Evolutionary conservation across 108 stramenopile species (phyloP).

Genomic region (Stephanodiscus minutulus): DNA sequence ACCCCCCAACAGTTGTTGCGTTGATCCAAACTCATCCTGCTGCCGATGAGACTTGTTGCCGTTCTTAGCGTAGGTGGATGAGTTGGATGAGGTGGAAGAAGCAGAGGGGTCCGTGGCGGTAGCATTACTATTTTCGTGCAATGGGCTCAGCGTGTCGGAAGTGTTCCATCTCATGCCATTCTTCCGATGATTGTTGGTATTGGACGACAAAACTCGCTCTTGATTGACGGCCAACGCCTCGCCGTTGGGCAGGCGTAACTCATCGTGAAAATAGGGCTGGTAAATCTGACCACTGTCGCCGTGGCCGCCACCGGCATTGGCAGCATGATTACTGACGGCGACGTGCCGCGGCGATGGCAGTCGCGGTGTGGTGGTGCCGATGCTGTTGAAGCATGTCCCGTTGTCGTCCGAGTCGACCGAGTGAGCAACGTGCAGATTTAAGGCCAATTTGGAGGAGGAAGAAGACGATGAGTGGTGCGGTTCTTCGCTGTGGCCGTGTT

Average conservation of each 20-base stretch:
- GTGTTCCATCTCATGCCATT: conserved; percentile 4
- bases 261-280: neutral
- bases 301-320: neutral
- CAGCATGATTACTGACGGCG: neutral
- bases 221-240: neutral
- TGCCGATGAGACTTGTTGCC: neutral
- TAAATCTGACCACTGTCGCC: conserved; percentile 6
- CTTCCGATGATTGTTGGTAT: neutral
- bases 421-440: conserved; percentile 13
- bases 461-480: neutral
- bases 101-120: conserved; percentile 6
- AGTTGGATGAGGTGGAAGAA: neutral
- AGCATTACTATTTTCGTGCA: conserved; percentile 11
- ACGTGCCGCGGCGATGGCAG: conserved; percentile 19
- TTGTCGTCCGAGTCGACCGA: conserved; percentile 40
- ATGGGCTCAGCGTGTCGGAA: conserved; percentile 1
- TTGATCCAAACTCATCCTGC: conserved; percentile 1
- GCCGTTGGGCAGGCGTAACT: neutral
- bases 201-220: neutral
- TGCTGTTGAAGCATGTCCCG: conserved; percentile 47
- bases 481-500: conserved; percentile 2
- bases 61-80: neutral
- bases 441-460: conserved; percentile 11
- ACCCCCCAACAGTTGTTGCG: neutral
- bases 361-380: conserved; percentile 40